A percentile compares a stretch with the other conserved stretches of the same genome.
Evolutionary conservation across 306 rosid species (phyloP).

Genomic region (Vigna mungo): DNA sequence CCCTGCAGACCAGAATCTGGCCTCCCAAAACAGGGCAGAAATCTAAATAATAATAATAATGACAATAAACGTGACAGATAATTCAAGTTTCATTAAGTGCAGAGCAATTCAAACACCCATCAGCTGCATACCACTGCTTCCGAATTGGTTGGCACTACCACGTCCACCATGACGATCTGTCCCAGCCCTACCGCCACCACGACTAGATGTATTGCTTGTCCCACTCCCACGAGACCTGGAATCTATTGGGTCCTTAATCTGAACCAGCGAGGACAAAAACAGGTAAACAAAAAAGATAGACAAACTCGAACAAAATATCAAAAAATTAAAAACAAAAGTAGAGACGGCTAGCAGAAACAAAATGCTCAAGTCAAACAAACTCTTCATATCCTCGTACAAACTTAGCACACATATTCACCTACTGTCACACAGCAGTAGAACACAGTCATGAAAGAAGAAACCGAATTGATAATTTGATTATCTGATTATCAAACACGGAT

Average conservation of each 20-base stretch:
- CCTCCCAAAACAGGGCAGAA: conserved; percentile 22
- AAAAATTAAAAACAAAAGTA: not conserved
- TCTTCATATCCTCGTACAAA: conserved; percentile 14
- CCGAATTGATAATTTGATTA: not conserved
- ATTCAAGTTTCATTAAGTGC: not conserved
- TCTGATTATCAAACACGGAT: not conserved
- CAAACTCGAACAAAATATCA: conserved; percentile 1
- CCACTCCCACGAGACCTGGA: conserved; percentile 74
- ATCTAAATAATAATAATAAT: not conserved
- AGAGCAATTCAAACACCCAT: not conserved
- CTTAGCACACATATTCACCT: not conserved
- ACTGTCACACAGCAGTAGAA: not conserved
- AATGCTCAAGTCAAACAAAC: not conserved
- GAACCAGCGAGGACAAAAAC: conserved; percentile 38
- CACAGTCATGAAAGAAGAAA: not conserved
- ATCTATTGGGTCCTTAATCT: conserved; percentile 74
- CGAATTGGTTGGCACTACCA: conserved; percentile 61
- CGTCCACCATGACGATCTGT: conserved; percentile 78
- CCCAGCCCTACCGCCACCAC: conserved; percentile 60
- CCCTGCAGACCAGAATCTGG: conserved; percentile 68
- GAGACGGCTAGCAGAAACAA: not conserved
- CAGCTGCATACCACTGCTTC: conserved; percentile 65
- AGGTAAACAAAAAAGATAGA: not conserved
- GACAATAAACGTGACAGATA: not conserved
- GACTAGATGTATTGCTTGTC: conserved; percentile 54